Base-by-base conservation (phyloP, 2,329 filamentous ascomycete genomes). In the Aspergillus felis region DNA sequence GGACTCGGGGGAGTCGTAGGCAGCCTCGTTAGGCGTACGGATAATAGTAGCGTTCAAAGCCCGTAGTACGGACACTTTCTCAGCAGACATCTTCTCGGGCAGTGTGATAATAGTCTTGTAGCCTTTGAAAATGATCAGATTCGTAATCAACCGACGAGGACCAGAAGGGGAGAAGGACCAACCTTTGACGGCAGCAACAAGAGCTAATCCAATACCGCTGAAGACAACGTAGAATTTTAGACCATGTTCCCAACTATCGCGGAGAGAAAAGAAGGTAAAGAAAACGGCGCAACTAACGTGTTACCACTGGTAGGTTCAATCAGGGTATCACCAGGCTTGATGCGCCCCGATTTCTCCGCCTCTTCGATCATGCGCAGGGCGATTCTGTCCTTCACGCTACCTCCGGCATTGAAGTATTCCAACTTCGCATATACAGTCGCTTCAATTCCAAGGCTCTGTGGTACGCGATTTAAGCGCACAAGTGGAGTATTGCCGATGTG, bases 51-150 rank as follows among this genome's bases (percentile, higher is more conserved):
- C 94, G 63, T 93, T 93, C 53, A 99, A 84, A 29, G 94, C 93
- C 67, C 92, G 90, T 61, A 99, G 83, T 28, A 99, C 94, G 2
- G 93, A 89, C 42, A 99, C 94, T 78, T 99, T 99, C 78, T 99
- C 94, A 50, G 92, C 90, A 1, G 92, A 97, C 94, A 99, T 99
- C 82, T 99, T 99, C 79, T 99, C 94, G 53, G 94, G 94, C 49
- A 99, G 85, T 10, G 94, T 99, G 75, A 99, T 99, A 78, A 99
- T 97, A 44, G 92, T 95, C 78, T 93, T 93, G 83, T 97, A 99
- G 64, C 92, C 76, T 77, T 48, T 22, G 50, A 20, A 14, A 6
- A n/a, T 4, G 42, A 44, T 42, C 27, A 28, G 53, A 57, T 22
- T 22, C 5, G 51, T 22, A 24, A 29, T 50, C 54, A 49, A 7